Evolutionary conservation across 495 filamentous ascomycete genomes (phyloP).

Genomic region (Aspergillus ostianus): DNA sequence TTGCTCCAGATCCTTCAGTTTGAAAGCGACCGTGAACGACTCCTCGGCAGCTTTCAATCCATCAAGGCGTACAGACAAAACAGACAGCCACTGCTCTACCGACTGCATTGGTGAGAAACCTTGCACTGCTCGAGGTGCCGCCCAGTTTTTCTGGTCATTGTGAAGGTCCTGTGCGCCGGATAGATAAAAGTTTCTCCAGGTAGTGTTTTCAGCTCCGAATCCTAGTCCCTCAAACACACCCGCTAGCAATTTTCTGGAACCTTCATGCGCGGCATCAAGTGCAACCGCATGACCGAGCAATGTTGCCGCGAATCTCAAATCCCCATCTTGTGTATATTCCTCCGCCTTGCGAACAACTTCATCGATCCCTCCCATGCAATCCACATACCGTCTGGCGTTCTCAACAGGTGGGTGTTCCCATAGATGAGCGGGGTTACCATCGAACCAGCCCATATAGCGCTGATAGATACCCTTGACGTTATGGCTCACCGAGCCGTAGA

Average conservation of each 20-base stretch:
- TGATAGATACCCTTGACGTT: conserved; percentile 43
- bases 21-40: conserved; percentile 14
- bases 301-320: conserved; percentile 24
- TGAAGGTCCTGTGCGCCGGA: conserved; percentile 17
- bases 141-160: not conserved
- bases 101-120: conserved; percentile 10
- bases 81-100: conserved; percentile 13
- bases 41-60: conserved; percentile 13
- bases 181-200: conserved; percentile 27
- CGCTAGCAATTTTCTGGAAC: not conserved
- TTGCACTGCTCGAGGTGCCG: not conserved
- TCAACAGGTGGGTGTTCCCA: conserved; percentile 35
- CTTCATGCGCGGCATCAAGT: conserved; percentile 6
- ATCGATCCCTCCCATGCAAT: conserved; percentile 25
- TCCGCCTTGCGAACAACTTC: conserved; percentile 14
- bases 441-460: conserved; percentile 39
- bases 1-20: conserved; percentile 11
- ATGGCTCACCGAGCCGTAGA: conserved; percentile 37
- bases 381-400: conserved; percentile 27
- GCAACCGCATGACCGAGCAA: conserved; percentile 23
- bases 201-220: conserved; percentile 22
- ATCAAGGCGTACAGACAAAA: conserved; percentile 18
- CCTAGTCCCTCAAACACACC: conserved; percentile 24
- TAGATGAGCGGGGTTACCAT: conserved; percentile 36
- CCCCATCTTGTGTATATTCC: conserved; percentile 10